These are phyloP conservation scores for Lactarius sanguifluus DNA, from an alignment of 768 basidiomycete species.

Conservation along the genomic window DNA sequence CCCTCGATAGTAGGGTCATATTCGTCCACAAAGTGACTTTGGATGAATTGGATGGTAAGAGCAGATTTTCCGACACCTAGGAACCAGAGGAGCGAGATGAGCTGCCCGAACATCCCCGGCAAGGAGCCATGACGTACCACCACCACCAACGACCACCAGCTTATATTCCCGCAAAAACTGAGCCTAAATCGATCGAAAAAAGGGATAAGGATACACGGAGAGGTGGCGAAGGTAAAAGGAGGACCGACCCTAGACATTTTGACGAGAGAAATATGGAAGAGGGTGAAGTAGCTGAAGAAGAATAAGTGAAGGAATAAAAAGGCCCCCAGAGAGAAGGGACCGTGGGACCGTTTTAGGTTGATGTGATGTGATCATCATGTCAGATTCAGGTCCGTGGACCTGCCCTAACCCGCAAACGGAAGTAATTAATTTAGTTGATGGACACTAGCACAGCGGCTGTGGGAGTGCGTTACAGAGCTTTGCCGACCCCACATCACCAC, in stretches of 20 bases:
- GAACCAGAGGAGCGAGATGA: not conserved
- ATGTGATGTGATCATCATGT: not conserved
- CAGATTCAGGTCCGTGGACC: not conserved
- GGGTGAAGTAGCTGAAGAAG: not conserved
- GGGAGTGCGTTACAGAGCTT: no score
- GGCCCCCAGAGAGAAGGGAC: not conserved
- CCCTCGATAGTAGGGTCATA: conserved; percentile 96
- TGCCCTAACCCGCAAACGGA: no score
- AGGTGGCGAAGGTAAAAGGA: not conserved
- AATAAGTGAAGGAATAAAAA: not conserved
- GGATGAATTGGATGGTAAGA: conserved; percentile 97
- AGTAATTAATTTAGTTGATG: no score
- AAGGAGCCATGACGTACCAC: conserved; percentile 55
- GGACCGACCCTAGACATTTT: conserved; percentile 39
- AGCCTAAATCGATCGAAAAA: conserved; percentile 48
- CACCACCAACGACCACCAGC: conserved; percentile 97
- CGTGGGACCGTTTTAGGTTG: not conserved
- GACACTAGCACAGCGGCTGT: no score
- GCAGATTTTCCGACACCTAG: conserved; percentile 82
- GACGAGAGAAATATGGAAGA: conserved; percentile 1
- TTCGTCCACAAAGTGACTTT: conserved; percentile 90
- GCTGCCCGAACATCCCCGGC: conserved; percentile 7
- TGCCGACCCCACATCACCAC: not conserved
- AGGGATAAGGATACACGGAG: not conserved
- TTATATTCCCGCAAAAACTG: conserved; percentile 96